Evolutionary conservation across 2,329 filamentous ascomycete species (phyloP).

Genomic region (Arthrobotrys entomopaga): DNA sequence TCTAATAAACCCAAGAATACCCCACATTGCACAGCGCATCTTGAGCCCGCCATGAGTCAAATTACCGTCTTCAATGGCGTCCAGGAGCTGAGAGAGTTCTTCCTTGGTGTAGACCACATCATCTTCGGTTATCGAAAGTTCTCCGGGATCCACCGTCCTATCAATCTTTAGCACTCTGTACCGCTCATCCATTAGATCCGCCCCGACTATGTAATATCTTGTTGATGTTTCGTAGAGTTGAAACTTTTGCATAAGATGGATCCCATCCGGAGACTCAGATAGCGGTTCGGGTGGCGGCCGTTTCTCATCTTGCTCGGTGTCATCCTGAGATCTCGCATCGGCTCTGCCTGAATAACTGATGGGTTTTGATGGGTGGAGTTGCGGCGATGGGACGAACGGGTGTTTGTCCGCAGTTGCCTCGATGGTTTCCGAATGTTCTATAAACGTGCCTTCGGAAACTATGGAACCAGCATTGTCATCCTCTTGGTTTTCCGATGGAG

Average conservation of each 20-base stretch:
- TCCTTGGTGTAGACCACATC: slow-evolving; percentile 92
- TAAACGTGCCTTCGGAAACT: slow-evolving; percentile 44
- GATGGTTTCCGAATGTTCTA: slow-evolving; percentile 35
- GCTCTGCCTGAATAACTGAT: slow-evolving; percentile 33
- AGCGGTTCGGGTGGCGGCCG: slow-evolving; percentile 25
- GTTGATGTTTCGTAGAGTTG: slow-evolving; percentile 96
- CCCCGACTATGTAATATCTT: slow-evolving; percentile 92
- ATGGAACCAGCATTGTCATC: slow-evolving; percentile 36
- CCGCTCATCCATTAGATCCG: slow-evolving; percentile 85
- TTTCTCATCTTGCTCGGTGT: slow-evolving; percentile 32
- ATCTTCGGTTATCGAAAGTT: slow-evolving; percentile 88
- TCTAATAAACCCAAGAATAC: slow-evolving; percentile 90
- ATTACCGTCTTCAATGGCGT: slow-evolving; percentile 95
- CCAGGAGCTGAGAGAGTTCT: slow-evolving; percentile 92
- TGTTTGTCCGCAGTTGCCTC: slow-evolving; percentile 28
- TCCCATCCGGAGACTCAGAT: slow-evolving; percentile 60
- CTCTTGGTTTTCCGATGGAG: neutral
- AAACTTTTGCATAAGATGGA: slow-evolving; percentile 87
- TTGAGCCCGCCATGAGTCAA: slow-evolving; percentile 88
- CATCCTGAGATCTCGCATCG: neutral
- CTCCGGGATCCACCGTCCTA: slow-evolving; percentile 80
- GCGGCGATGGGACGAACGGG: slow-evolving; percentile 38
- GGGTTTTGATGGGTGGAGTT: slow-evolving; percentile 27
- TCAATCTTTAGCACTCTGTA: slow-evolving; percentile 96
- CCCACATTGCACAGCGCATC: slow-evolving; percentile 90